Conservation (phyloP, 1,139 yeast species). For the Nakaseomyces delphensis region DNA sequence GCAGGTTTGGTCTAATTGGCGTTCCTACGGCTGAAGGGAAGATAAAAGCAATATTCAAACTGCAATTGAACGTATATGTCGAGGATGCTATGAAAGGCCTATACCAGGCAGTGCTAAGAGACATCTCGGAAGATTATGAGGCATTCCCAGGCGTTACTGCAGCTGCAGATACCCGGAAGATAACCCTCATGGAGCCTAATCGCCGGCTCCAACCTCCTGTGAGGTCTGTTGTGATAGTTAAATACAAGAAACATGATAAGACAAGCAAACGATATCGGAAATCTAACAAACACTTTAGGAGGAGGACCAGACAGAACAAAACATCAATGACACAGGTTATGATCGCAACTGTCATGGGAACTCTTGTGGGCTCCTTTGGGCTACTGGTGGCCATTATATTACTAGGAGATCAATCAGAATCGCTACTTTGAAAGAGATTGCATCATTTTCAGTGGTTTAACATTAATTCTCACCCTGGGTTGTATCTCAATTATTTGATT, state of each 20-base stretch:
- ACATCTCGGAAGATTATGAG: background rate
- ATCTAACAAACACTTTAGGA: background rate
- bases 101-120: constrained; percentile 1
- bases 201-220: background rate
- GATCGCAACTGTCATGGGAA: background rate
- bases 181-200: background rate
- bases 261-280: background rate
- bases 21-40: background rate
- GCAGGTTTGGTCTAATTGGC: constrained; percentile 20
- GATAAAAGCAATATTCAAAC: constrained; percentile 9
- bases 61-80: constrained; percentile 11
- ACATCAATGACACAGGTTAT: background rate
- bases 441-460: too few relatives aligned
- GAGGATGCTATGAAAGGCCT: constrained; percentile 9
- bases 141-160: background rate
- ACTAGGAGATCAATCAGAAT: background rate
- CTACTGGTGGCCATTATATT: background rate
- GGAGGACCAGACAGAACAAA: background rate
- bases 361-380: background rate
- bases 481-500: too few relatives aligned
- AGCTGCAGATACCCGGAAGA: background rate
- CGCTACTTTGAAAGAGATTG: too few relatives aligned
- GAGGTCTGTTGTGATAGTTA: background rate
- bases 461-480: too few relatives aligned
- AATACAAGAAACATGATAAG: background rate